Conservation (phyloP, 2,329 filamentous ascomycete species). For the Calonectria pseudoturangicola region DNA sequence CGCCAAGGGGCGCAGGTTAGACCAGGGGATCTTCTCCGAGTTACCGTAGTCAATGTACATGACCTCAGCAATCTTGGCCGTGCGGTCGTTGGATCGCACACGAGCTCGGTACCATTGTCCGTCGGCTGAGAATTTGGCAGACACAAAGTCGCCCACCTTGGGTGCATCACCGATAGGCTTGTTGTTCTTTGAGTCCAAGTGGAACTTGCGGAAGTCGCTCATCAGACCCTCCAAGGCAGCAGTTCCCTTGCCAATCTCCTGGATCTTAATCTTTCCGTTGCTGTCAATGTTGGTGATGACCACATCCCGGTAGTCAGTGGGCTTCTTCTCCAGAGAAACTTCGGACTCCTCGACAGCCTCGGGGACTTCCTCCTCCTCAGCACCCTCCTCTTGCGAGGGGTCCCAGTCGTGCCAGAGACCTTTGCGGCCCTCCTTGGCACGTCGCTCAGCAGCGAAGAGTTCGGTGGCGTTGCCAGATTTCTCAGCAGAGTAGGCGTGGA, state of each 20-base stretch:
- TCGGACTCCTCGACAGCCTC: slow-evolving; percentile 70
- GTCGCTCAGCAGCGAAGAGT: slow-evolving; percentile 89
- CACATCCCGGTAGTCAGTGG: slow-evolving; percentile 91
- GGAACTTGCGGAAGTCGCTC: slow-evolving; percentile 93
- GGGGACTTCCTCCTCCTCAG: slow-evolving; percentile 70
- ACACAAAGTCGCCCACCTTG: slow-evolving; percentile 93
- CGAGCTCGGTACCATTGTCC: slow-evolving; percentile 95
- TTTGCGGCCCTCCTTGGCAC: slow-evolving; percentile 91
- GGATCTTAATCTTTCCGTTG: slow-evolving; percentile 89
- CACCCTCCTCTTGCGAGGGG: slow-evolving; percentile 86
- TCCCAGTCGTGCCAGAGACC: slow-evolving; percentile 97
- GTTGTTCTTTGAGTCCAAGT: slow-evolving; percentile 88
- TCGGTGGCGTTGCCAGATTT: slow-evolving; percentile 93
- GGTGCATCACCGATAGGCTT: slow-evolving; percentile 83
- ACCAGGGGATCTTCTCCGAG: slow-evolving; percentile 91
- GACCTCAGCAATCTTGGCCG: slow-evolving; percentile 91
- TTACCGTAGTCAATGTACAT: slow-evolving; percentile 98
- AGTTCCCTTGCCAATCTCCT: slow-evolving; percentile 91
- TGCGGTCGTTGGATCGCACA: slow-evolving; percentile 93
- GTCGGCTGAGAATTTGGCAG: slow-evolving; percentile 92
- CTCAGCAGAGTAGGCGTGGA: slow-evolving; percentile 96
- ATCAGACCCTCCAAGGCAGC: slow-evolving; percentile 90
- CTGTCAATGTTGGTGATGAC: slow-evolving; percentile 92
- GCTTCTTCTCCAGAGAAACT: slow-evolving; percentile 78
- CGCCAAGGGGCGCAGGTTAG: slow-evolving; percentile 85